These are phyloP conservation scores for Cercospora janseana DNA, from an alignment of 2,329 filamentous ascomycete genomes.

Conservation along the genomic window DNA sequence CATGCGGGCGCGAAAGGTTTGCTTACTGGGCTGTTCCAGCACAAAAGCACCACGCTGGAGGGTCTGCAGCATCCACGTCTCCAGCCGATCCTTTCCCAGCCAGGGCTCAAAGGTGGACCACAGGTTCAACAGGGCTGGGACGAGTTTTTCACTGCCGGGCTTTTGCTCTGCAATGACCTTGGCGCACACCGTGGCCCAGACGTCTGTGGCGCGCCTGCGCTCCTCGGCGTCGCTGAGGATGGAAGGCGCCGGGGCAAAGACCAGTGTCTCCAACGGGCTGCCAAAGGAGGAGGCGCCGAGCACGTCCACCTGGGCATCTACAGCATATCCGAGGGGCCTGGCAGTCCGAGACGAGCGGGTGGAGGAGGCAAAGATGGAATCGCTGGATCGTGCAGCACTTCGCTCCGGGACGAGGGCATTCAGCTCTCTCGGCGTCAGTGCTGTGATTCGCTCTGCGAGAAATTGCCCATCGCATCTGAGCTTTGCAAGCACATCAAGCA, in stretches of 20 bases:
- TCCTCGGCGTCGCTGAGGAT: constrained; percentile 38
- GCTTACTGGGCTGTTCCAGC: constrained; percentile 79
- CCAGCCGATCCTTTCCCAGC: constrained; percentile 84
- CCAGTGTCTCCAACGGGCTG: constrained; percentile 33
- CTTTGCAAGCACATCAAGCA: constrained; percentile 76
- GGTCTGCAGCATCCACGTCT: constrained; percentile 92
- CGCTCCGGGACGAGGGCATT: constrained; percentile 74
- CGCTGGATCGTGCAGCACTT: constrained; percentile 74
- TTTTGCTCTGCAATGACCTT: constrained; percentile 76
- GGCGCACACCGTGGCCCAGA: constrained; percentile 86
- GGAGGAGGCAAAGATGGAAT: constrained; percentile 71
- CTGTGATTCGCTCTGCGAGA: constrained; percentile 75
- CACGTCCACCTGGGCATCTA: constrained; percentile 32
- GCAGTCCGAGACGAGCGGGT: constrained; percentile 48
- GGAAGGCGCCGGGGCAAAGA: constrained; percentile 45
- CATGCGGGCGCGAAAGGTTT: constrained; percentile 63
- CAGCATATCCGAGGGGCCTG: constrained; percentile 31
- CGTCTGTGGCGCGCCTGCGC: constrained; percentile 77
- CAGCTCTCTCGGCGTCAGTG: constrained; percentile 72
- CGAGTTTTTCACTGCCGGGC: constrained; percentile 72
- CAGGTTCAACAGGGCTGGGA: constrained; percentile 80
- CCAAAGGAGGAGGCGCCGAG: constrained; percentile 27
- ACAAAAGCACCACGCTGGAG: constrained; percentile 90
- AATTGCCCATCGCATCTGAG: constrained; percentile 86
- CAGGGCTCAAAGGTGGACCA: constrained; percentile 86